Conservation (phyloP, 495 filamentous ascomycete species). For the Amphirosellinia nigrospora region DNA sequence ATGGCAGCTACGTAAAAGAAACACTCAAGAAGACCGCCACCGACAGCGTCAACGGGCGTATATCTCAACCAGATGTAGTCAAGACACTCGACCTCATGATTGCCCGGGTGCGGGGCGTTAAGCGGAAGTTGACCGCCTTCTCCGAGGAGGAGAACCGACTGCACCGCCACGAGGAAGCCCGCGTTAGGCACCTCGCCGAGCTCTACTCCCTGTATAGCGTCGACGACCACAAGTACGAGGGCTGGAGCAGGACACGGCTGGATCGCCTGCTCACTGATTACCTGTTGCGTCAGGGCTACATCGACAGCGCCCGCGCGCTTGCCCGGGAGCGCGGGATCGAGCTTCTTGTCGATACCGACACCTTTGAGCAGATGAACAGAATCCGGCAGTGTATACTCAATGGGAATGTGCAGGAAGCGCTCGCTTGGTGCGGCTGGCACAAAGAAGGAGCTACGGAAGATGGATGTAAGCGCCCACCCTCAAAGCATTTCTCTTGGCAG, state of each 20-base stretch:
- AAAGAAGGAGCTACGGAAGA: conserved; percentile 82
- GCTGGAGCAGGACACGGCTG: conserved; percentile 81
- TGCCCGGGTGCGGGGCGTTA: conserved; percentile 78
- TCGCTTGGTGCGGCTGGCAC: conserved; percentile 83
- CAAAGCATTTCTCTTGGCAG: not conserved
- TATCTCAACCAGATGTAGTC: conserved; percentile 71
- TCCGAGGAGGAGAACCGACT: conserved; percentile 79
- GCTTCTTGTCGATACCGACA: conserved; percentile 85
- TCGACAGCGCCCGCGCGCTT: conserved; percentile 74
- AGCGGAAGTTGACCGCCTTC: conserved; percentile 80
- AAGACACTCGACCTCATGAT: conserved; percentile 84
- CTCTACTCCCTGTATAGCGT: conserved; percentile 80
- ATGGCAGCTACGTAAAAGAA: conserved; percentile 70
- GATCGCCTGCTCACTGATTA: conserved; percentile 90
- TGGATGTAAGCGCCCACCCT: conserved; percentile 64
- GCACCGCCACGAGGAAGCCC: conserved; percentile 73
- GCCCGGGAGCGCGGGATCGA: conserved; percentile 69
- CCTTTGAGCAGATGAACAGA: conserved; percentile 81
- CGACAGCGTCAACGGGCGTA: conserved; percentile 64
- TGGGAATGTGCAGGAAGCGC: conserved; percentile 75
- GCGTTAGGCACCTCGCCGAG: conserved; percentile 79
- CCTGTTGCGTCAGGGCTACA: conserved; percentile 81
- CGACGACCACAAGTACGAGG: conserved; percentile 91
- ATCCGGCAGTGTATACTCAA: conserved; percentile 73
- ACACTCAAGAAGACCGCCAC: conserved; percentile 73